These are phyloP conservation scores for Diutina ranongensis DNA, from an alignment of 1,139 yeast species.

Conservation along the genomic window DNA sequence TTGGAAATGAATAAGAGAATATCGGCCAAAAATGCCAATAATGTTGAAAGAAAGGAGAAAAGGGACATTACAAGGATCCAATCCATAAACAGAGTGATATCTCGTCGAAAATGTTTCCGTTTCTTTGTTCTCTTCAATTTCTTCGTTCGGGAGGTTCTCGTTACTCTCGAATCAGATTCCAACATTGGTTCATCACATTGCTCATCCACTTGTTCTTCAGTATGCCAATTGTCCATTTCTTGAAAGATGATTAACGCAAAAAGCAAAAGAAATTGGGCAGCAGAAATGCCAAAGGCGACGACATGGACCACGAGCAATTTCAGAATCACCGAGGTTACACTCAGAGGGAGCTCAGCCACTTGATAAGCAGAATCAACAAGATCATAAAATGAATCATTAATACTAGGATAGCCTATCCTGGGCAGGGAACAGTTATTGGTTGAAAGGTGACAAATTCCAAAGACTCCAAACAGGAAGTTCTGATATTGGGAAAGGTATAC, in stretches of 20 bases:
- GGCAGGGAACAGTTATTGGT: constrained; percentile 36
- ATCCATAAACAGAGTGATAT: constrained; percentile 19
- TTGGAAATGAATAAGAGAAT: constrained; percentile 40
- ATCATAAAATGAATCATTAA: constrained; percentile 2
- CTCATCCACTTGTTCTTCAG: not conserved
- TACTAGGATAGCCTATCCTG: constrained; percentile 25
- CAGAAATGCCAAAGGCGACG: constrained; percentile 38
- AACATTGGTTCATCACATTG: not conserved
- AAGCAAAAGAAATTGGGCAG: constrained; percentile 12
- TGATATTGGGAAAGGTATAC: constrained; percentile 21
- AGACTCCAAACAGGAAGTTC: constrained; percentile 64
- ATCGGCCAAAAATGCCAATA: constrained; percentile 44
- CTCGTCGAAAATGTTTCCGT: not conserved
- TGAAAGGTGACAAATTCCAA: constrained; percentile 56
- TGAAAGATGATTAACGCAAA: constrained; percentile 10
- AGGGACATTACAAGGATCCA: constrained; percentile 28
- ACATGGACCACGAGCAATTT: constrained; percentile 70
- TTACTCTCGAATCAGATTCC: not conserved
- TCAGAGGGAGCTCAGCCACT: constrained; percentile 24
- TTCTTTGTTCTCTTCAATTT: not conserved
- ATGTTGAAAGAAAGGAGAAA: constrained; percentile 34
- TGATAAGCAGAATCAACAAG: not conserved
- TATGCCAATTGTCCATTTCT: not conserved
- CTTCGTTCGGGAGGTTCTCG: not conserved
- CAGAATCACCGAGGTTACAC: constrained; percentile 56